phyloP scores from a whole-genome alignment of 768 basidiomycete species.

The Tulasnella sp. region DNA sequence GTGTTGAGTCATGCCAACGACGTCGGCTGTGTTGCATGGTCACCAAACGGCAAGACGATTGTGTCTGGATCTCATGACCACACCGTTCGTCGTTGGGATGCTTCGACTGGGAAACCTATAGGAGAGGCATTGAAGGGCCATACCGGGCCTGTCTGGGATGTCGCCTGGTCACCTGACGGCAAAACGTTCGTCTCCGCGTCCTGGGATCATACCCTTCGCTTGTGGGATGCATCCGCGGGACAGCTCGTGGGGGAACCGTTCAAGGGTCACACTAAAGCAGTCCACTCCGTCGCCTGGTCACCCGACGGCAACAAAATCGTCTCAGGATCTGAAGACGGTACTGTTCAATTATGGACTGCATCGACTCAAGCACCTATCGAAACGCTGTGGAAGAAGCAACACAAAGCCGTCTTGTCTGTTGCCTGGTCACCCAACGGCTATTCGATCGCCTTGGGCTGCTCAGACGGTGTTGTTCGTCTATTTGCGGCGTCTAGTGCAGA shows the following conservation, averaged over 20 bases:
- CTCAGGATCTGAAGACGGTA: slow-evolving; percentile 26
- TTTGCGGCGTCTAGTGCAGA: neutral
- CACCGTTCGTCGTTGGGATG: too few relatives aligned
- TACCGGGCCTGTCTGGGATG: too few relatives aligned
- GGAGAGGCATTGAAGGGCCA: too few relatives aligned
- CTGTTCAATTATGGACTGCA: neutral
- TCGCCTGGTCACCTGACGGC: too few relatives aligned
- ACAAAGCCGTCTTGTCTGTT: neutral
- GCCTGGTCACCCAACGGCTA: neutral
- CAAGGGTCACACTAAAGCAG: slow-evolving; percentile 21
- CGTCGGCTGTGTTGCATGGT: too few relatives aligned
- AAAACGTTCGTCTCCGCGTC: too few relatives aligned
- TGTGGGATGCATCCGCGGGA: slow-evolving; percentile 36
- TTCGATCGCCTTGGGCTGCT: neutral
- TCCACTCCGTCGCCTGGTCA: slow-evolving; percentile 32
- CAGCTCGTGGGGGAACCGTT: slow-evolving; percentile 19
- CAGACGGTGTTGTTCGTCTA: neutral
- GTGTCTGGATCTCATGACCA: too few relatives aligned
- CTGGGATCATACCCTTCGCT: slow-evolving; percentile 27
- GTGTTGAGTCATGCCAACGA: too few relatives aligned
- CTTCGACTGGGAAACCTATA: too few relatives aligned
- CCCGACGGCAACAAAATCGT: slow-evolving; percentile 33
- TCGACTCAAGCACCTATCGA: neutral
- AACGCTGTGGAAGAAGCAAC: neutral
- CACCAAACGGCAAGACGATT: too few relatives aligned